Base-by-base conservation (phyloP, 768 basidiomycete species). In the Phlegmacium glaucopus region DNA sequence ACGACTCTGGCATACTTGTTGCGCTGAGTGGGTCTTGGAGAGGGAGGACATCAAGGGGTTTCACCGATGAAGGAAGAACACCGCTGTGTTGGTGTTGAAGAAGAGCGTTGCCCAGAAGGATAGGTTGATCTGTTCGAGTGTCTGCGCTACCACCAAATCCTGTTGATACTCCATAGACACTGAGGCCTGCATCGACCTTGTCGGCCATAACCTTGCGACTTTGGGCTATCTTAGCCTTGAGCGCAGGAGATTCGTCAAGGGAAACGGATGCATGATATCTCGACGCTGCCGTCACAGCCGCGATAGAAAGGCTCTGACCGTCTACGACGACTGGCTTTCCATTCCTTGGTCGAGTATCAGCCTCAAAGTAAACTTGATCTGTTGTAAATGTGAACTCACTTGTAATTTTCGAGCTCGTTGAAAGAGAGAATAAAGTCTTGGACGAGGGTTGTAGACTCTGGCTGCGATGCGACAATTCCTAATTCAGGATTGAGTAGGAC, bases 61-160 rank as follows among this genome's bases (percentile, higher is more conserved):
- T 61, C 4, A 74, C 72, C 6, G 76, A 75, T 0, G 85, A 80
- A 39, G 90, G 81, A 7, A 85, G 72, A 2, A 91, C 79, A 29
- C 91, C 91, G 44, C 72, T 70, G 49, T 90, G 87, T 59, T 90
- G 87, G 58, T 90, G 87, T 60, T 93, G 90, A 22, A 92, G 73
- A n/a, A 92, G 78, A n/a, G 87, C 85, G 52, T 82, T 77, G 16
- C 87, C 90, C 22, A 94, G 82, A 9, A 83, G 69, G 50, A 86
- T 61, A 16, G 88, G 82, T 44, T 88, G 71, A 53, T 83, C 77
- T 0, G 90, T 93, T 16, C 90, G 80, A 1, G 90, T 92, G 62
- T 91, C 86, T 9, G 90, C 90, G 56, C 84, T 87, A n/a, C 90
- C 90, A 34, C 90, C 91, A 57, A 90, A 94, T 39, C 91, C 91